phyloP scores from a whole-genome alignment of 805 yeast species.

The Tetrapisispora phaffii region DNA sequence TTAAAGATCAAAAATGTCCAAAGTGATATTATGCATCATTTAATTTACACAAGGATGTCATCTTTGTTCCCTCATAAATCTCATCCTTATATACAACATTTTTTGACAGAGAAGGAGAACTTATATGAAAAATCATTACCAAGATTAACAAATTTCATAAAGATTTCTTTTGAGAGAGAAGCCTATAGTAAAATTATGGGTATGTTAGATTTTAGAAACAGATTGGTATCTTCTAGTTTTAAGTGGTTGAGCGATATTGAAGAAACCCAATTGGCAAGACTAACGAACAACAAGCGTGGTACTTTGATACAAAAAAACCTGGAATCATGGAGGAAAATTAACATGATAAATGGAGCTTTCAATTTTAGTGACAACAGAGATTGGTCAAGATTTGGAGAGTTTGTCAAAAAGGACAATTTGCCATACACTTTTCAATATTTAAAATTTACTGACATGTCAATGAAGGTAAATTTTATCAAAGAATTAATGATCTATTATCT shows the following conservation, averaged over 20 bases:
- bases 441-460: constrained; percentile 8
- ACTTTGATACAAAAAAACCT: constrained; percentile 11
- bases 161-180: constrained; percentile 45
- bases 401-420: constrained; percentile 4
- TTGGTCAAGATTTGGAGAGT: constrained; percentile 15
- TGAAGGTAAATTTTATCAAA: constrained; percentile 10
- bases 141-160: constrained; percentile 41
- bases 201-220: constrained; percentile 48
- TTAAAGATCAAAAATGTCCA: constrained; percentile 69
- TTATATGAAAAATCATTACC: constrained; percentile 45
- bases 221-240: constrained; percentile 42
- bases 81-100: constrained; percentile 18
- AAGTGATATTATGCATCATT: constrained; percentile 55
- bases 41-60: constrained; percentile 40
- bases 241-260: constrained; percentile 28
- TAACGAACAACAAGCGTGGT: constrained; percentile 25
- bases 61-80: constrained; percentile 36
- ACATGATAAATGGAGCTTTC: constrained; percentile 16
- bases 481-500: constrained; percentile 18
- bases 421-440: constrained; percentile 12
- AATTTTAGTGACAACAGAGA: constrained; percentile 21
- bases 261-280: constrained; percentile 18
- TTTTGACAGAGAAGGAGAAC: constrained; percentile 32
- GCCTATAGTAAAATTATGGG: constrained; percentile 61
- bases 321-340: constrained; percentile 25